Conservation (phyloP, 495 filamentous ascomycete species). For the Aspergillus homomorphus region DNA sequence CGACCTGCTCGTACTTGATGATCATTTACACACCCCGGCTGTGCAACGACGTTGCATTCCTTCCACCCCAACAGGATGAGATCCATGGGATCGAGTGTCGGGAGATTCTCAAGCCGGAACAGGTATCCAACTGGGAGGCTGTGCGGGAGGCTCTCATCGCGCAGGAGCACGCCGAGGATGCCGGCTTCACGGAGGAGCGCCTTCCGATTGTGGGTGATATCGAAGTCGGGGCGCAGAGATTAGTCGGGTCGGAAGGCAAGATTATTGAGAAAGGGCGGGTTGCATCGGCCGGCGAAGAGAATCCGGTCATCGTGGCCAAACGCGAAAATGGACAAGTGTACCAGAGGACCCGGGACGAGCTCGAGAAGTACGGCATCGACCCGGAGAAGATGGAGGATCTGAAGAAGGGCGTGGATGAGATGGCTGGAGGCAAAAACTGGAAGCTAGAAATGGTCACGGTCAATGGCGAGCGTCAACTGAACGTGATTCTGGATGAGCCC, state of each 20-base stretch:
- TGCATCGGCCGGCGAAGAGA: slow-evolving; percentile 37
- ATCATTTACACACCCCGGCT: slow-evolving; percentile 89
- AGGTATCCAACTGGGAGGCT: slow-evolving; percentile 56
- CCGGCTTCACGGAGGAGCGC: slow-evolving; percentile 22
- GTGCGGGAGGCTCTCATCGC: slow-evolving; percentile 43
- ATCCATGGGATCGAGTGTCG: slow-evolving; percentile 77
- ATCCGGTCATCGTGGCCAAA: slow-evolving; percentile 53
- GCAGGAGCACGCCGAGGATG: slow-evolving; percentile 34
- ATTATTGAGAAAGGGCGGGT: slow-evolving; percentile 52
- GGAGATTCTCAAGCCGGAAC: slow-evolving; percentile 59
- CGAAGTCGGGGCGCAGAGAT: slow-evolving; percentile 54
- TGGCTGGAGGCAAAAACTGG: slow-evolving; percentile 46
- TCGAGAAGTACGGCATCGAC: slow-evolving; percentile 69
- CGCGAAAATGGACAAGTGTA: slow-evolving; percentile 55
- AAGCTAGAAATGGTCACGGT: slow-evolving; percentile 44
- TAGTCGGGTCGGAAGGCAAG: slow-evolving; percentile 55
- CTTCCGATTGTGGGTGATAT: slow-evolving; percentile 56
- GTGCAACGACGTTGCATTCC: slow-evolving; percentile 89
- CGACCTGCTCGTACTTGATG: slow-evolving; percentile 93
- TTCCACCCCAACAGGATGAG: slow-evolving; percentile 76
- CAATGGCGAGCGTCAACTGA: slow-evolving; percentile 51
- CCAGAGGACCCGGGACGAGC: slow-evolving; percentile 54
- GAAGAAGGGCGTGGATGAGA: slow-evolving; percentile 49
- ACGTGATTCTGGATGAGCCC: slow-evolving; percentile 35
- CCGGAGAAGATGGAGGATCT: slow-evolving; percentile 63